Conservation (phyloP, 805 yeast species). For the Torulaspora gathmanii region DNA sequence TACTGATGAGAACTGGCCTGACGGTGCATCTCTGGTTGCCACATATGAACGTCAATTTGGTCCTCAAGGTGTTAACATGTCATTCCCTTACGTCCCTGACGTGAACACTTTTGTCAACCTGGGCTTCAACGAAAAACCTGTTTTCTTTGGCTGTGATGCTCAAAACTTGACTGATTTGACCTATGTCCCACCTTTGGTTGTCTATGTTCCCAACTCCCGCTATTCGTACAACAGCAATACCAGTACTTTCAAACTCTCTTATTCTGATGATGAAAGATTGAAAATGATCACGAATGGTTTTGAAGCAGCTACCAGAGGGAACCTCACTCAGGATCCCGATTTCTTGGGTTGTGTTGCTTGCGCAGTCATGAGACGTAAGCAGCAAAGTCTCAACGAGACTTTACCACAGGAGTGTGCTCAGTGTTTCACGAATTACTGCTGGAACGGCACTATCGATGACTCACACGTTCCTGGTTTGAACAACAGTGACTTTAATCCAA, state of each 20-base stretch:
- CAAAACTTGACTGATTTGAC: constrained; percentile 52
- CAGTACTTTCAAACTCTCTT: constrained; percentile 64
- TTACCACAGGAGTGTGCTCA: constrained; percentile 64
- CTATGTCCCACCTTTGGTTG: constrained; percentile 63
- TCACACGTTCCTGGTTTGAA: constrained; percentile 31
- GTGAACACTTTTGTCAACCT: constrained; percentile 50
- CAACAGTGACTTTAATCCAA: constrained; percentile 14
- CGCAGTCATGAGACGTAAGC: constrained; percentile 74
- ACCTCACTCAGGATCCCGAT: constrained; percentile 60
- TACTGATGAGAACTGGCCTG: constrained; percentile 57
- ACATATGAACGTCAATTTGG: constrained; percentile 58
- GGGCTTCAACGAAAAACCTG: constrained; percentile 64
- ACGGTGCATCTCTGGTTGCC: constrained; percentile 54
- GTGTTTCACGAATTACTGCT: constrained; percentile 72
- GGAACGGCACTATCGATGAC: constrained; percentile 44
- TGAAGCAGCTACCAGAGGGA: constrained; percentile 62
- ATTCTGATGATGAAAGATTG: constrained; percentile 51
- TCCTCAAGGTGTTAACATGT: constrained; percentile 49
- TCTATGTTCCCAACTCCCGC: constrained; percentile 74
- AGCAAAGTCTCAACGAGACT: constrained; percentile 58
- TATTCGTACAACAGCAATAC: constrained; percentile 64
- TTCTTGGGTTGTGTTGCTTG: constrained; percentile 78
- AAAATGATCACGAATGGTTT: constrained; percentile 70
- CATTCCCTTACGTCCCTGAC: constrained; percentile 82
- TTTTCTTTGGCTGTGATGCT: constrained; percentile 80